Evolutionary conservation across 148 eudicot genomes (phyloP).

Genomic region (Silene latifolia): DNA sequence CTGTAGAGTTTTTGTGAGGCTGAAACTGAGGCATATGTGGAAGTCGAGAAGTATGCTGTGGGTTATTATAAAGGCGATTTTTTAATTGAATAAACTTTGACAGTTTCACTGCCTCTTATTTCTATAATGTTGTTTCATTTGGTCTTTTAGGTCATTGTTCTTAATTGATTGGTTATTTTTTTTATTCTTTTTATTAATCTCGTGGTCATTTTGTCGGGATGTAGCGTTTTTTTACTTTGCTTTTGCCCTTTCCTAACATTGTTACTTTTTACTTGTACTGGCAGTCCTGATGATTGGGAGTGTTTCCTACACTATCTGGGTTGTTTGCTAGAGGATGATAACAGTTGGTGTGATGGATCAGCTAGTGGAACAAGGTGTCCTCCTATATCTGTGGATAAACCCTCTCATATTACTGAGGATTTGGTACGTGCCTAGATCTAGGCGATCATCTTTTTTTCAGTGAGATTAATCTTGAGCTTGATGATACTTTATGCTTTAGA

Average conservation of each 20-base stretch:
- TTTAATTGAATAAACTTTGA: neutral
- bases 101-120: neutral
- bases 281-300: constrained; percentile 97
- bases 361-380: constrained; percentile 39
- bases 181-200: neutral
- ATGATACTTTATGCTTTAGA: neutral
- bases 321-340: constrained; percentile 80
- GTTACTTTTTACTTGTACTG: constrained; percentile 21
- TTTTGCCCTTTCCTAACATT: neutral
- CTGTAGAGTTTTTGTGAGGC: neutral
- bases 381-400: constrained; percentile 39
- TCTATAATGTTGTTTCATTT: neutral
- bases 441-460: neutral
- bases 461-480: neutral
- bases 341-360: constrained; percentile 41
- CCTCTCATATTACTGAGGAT: constrained; percentile 56
- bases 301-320: constrained; percentile 77
- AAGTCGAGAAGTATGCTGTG: neutral
- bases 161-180: neutral
- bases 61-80: neutral
- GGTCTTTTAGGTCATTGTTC: neutral
- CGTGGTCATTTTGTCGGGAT: neutral
- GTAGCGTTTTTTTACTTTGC: neutral
- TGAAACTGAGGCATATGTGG: neutral
- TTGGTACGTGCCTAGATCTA: constrained; percentile 34